Percentiles rank a stretch among this genome's conserved stretches.
These are phyloP conservation scores for Botrytis hyacinthi DNA, from an alignment of 2,329 filamentous ascomycete species.

Conservation along the genomic window DNA sequence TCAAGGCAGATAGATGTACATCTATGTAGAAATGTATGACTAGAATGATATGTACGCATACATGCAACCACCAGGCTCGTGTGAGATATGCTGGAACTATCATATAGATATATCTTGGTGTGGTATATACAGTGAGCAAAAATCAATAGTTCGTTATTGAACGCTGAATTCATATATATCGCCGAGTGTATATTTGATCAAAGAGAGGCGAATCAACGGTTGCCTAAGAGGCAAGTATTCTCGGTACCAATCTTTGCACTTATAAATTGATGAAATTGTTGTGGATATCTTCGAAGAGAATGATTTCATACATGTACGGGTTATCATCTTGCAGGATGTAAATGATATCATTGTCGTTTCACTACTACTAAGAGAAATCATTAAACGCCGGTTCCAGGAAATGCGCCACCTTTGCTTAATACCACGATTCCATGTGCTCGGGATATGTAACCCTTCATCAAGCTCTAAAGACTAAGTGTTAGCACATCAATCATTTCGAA, in stretches of 20 bases:
- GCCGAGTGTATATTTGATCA: background rate
- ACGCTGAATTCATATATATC: background rate
- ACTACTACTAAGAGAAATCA: background rate
- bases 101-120: background rate
- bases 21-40: too few species aligned
- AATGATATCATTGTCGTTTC: background rate
- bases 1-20: background rate
- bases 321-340: background rate
- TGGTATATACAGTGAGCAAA: background rate
- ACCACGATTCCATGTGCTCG: slow-evolving; percentile 88
- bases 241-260: background rate
- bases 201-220: background rate
- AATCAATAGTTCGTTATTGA: background rate
- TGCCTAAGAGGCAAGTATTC: background rate
- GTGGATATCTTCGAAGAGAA: background rate
- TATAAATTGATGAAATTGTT: background rate
- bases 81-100: background rate
- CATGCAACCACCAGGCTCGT: background rate
- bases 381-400: slow-evolving; percentile 80
- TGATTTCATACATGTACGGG: background rate
- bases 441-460: slow-evolving; percentile 97
- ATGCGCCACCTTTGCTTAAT: slow-evolving; percentile 87
- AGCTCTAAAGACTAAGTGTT: slow-evolving; percentile 30
- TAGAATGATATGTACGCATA: background rate
- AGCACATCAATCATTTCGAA: background rate